phyloP scores from a whole-genome alignment of 345 rosid genomes.

The Boechera divaricarpa region DNA sequence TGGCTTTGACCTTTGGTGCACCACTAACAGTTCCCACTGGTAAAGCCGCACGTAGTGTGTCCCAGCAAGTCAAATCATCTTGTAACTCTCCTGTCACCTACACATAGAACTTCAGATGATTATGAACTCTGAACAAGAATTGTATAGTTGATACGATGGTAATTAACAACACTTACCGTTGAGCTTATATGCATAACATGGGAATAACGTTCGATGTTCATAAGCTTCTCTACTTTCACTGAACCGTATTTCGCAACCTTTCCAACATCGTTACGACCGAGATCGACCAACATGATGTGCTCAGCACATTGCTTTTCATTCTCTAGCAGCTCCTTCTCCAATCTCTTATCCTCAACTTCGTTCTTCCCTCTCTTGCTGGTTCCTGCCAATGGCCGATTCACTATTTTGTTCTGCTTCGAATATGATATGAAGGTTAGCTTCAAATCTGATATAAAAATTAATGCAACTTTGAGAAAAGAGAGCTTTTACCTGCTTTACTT shows the following conservation, averaged over 20 bases:
- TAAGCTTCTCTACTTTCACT: conserved; percentile 85
- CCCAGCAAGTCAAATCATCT: conserved; percentile 79
- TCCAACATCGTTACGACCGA: conserved; percentile 90
- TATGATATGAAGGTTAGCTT: conserved; percentile 19
- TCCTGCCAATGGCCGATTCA: conserved; percentile 91
- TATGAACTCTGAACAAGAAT: not conserved
- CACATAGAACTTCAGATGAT: conserved; percentile 4
- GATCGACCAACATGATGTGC: conserved; percentile 91
- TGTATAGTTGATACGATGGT: not conserved
- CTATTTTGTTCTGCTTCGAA: conserved; percentile 67
- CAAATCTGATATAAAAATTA: not conserved
- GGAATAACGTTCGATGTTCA: conserved; percentile 86
- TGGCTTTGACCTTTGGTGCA: conserved; percentile 95
- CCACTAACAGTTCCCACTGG: conserved; percentile 96
- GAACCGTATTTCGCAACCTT: conserved; percentile 86
- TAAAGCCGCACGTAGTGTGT: conserved; percentile 73
- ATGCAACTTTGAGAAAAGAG: not conserved
- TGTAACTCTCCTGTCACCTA: conserved; percentile 88
- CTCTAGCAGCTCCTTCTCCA: conserved; percentile 58
- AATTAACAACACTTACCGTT: conserved; percentile 54
- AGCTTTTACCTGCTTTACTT: conserved; percentile 70
- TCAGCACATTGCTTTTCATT: conserved; percentile 88
- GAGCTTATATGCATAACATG: conserved; percentile 99
- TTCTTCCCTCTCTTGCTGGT: conserved; percentile 79
- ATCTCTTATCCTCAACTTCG: conserved; percentile 61